phyloP scores from a whole-genome alignment of 805 yeast species.

The Metschnikowia amazonensis region DNA sequence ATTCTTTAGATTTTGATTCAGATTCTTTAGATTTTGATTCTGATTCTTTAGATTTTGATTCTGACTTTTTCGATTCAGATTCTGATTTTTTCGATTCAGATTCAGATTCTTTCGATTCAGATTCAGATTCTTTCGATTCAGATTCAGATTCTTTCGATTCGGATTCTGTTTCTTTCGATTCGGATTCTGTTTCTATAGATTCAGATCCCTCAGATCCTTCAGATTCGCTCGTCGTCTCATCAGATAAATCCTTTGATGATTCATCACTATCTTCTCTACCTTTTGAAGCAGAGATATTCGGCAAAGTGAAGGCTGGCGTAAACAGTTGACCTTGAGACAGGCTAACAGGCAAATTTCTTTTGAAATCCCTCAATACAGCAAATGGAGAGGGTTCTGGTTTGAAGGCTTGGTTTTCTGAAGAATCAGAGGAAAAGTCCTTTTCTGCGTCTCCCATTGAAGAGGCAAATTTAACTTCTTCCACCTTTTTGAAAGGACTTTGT shows the following conservation, averaged over 20 bases:
- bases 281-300: neutral
- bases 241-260: neutral
- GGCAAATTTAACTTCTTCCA: neutral
- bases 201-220: neutral
- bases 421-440: neutral
- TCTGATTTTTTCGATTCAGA: no score
- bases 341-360: neutral
- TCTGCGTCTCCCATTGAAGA: neutral
- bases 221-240: neutral
- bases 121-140: no score
- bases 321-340: neutral
- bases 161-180: no score
- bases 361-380: slow-evolving; percentile 1
- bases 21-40: no score
- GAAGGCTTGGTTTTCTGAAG: no score
- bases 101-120: no score
- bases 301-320: neutral
- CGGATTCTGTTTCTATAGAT: neutral
- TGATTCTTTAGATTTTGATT: no score
- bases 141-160: no score
- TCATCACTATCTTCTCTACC: neutral
- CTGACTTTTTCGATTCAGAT: no score
- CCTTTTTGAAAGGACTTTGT: neutral
- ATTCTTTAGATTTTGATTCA: no score
- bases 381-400: slow-evolving; percentile 1